Conservation (phyloP, 768 basidiomycete genomes). For the Lactarius evosmus region DNA sequence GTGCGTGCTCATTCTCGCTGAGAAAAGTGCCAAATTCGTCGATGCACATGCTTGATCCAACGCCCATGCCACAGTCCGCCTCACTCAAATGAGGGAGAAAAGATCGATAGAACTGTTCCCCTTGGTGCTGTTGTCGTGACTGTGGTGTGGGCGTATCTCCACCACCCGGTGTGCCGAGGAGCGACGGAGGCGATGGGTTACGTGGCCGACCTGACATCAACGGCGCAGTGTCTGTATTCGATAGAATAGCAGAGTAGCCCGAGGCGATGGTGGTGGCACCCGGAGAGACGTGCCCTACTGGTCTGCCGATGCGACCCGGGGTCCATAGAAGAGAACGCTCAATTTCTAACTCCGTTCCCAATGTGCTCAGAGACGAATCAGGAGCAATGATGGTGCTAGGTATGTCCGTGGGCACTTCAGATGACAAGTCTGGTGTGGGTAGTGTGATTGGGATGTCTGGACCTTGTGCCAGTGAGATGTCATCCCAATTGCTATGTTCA, state of each 20-base stretch:
- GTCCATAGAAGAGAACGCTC: slow-evolving; percentile 19
- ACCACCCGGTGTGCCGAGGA: not conserved
- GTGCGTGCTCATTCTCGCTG: slow-evolving; percentile 7
- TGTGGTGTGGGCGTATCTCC: not conserved
- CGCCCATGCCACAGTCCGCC: slow-evolving; percentile 2
- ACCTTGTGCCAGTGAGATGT: slow-evolving; percentile 9
- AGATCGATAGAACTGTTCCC: not conserved
- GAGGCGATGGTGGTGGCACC: slow-evolving; percentile 21
- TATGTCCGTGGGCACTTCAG: slow-evolving; percentile 21
- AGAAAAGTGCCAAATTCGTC: slow-evolving; percentile 27
- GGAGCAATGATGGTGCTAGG: slow-evolving; percentile 21
- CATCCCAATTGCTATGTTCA: slow-evolving; percentile 22
- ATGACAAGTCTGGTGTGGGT: slow-evolving; percentile 17
- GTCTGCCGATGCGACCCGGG: slow-evolving; percentile 2
- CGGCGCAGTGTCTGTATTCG: not conserved
- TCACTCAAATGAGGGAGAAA: slow-evolving; percentile 22
- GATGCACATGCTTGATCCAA: slow-evolving; percentile 12
- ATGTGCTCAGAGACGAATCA: slow-evolving; percentile 14
- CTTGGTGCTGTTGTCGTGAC: not conserved
- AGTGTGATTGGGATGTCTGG: slow-evolving; percentile 24
- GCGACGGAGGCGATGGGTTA: slow-evolving; percentile 25
- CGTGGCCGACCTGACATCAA: slow-evolving; percentile 4
- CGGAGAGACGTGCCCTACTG: slow-evolving; percentile 12
- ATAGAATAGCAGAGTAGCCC: slow-evolving; percentile 20
- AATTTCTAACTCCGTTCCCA: slow-evolving; percentile 17